Base-by-base conservation (phyloP, 176 grass and related monocot genomes). In the Bothriochloa decipiens region DNA sequence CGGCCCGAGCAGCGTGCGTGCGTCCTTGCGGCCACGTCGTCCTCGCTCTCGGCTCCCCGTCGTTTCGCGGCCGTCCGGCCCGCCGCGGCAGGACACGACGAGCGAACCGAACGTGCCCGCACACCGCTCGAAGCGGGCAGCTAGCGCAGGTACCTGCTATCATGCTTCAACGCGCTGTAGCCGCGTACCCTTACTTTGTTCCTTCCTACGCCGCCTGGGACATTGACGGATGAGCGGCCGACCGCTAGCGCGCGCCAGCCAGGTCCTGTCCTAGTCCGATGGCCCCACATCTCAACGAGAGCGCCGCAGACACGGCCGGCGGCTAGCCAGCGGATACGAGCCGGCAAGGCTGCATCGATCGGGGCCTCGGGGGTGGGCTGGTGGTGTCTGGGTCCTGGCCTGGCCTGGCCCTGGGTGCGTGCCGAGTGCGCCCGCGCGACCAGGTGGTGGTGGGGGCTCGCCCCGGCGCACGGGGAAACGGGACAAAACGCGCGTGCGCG, bases 401-500 rank as follows among this genome's bases (percentile, higher is more conserved):
- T n/a, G n/a, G n/a, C n/a, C n/a, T n/a, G n/a, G n/a, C n/a, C 52
- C 52, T 62, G 68, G 22, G 4, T 74, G 73, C n/a, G 49, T 55
- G 72, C 7, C 45, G 58, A 29, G 60, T 12, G 58, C 55, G 55
- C 55, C 55, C 61, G 60, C 60, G 40, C 61, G 79, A 70, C 79
- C 80, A 87, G 29, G 36, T 46, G 70, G n/a, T 61, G 25, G 85
- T 76, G 85, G 47, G 69, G 61, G 69, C 85, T 66, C 8, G 42
- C 26, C 23, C 22, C 39, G 18, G 49, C 50, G 76, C 84, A 78
- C 66, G 76, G 86, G 73, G 67, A 78, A 78, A 49, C 41, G 72
- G 70, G 85, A 84, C 82, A 76, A 89, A 84, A 53, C 83, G 66
- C 78, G 88, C 88, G 88, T 86, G 88, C 83, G 77, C 66, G 41